Percentiles rank a stretch among this genome's conserved stretches.
phyloP scores from a whole-genome alignment of 441 rosid genomes.

The Mallotus repandus region DNA sequence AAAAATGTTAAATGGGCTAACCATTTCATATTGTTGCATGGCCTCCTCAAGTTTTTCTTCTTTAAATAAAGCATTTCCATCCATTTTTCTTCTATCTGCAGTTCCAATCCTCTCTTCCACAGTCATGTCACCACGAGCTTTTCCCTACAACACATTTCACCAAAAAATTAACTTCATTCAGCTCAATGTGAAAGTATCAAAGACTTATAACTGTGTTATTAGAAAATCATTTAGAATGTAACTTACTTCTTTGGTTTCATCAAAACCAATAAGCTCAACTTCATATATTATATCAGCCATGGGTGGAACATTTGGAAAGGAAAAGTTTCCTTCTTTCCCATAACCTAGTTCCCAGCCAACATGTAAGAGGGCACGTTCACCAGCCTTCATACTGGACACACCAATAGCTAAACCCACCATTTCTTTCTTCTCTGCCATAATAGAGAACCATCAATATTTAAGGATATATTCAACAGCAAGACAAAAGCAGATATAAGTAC shows the following conservation, averaged over 20 bases:
- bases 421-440: conserved; percentile 73
- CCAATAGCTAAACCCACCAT: conserved; percentile 91
- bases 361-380: conserved; percentile 74
- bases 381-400: conserved; percentile 80
- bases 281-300: conserved; percentile 84
- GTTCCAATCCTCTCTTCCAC: conserved; percentile 94
- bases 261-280: conserved; percentile 91
- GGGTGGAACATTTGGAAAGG: conserved; percentile 94
- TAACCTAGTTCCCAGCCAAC: conserved; percentile 94
- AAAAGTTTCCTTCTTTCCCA: conserved; percentile 91
- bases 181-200: not conserved
- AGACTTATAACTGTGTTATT: not conserved
- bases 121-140: conserved; percentile 91
- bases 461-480: conserved; percentile 12
- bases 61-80: conserved; percentile 78
- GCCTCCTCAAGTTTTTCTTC: conserved; percentile 93
- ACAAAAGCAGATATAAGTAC: not conserved
- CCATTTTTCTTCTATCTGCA: conserved; percentile 93
- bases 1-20: conserved; percentile 30
- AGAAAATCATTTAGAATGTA: conserved; percentile 8
- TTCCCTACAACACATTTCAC: conserved; percentile 55
- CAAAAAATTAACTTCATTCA: conserved; percentile 3
- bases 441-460: conserved; percentile 14
- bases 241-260: conserved; percentile 89
- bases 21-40: conserved; percentile 99